Base-by-base conservation (phyloP, 805 yeast species). In the Wickerhamiella sorbophila region DNA sequence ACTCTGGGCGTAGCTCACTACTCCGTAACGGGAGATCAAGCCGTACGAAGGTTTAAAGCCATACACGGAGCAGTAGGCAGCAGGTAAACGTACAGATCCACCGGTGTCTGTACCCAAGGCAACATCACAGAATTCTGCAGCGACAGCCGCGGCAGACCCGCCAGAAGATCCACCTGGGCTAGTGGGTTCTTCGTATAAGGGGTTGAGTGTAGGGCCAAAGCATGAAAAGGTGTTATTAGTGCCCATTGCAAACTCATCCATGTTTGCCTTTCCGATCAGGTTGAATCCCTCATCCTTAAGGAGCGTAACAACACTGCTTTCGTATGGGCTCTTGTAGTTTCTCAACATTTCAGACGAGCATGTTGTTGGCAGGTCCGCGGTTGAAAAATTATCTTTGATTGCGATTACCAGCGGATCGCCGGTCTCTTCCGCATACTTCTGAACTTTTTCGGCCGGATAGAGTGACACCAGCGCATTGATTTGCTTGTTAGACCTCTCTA, bases 191-290 rank as follows among this genome's bases (percentile, higher is more conserved):
- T 61, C 58, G 43, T 57, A 72, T 6, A 66, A 50, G 1, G 79
- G 77, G 47, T 65, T 66, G 22, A 50, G 35, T 5, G 56, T 53
- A 9, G 52, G 57, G 10, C 62, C 64, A 42, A 48, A 62, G 22
- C 45, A 43, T 6, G 65, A 55, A 45, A 56, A 54, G 4, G 53
- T 52, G 40, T 62, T 65, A 41, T 62, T 58, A 15, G 61, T 59
- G 9, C 98, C 99, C 98, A 91, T 91, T 2, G 95, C 99, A 64
- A 91, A 91, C 62, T 91, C 96, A 62, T 91, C 99, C 73, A 91
- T 66, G 52, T 88, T 91, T 2, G 93, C 71, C 58, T 88, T 91
- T 0, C 95, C 98, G 1, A 77, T 64, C 4, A 62, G 49, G 0
- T 54, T 47, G 14, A 72, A 69, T 0, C 86, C 84, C 1, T 67